A percentile compares a stretch with the other conserved stretches of the same genome.
Conservation (phyloP, 306 rosid genomes). For the Quercus gilva region DNA sequence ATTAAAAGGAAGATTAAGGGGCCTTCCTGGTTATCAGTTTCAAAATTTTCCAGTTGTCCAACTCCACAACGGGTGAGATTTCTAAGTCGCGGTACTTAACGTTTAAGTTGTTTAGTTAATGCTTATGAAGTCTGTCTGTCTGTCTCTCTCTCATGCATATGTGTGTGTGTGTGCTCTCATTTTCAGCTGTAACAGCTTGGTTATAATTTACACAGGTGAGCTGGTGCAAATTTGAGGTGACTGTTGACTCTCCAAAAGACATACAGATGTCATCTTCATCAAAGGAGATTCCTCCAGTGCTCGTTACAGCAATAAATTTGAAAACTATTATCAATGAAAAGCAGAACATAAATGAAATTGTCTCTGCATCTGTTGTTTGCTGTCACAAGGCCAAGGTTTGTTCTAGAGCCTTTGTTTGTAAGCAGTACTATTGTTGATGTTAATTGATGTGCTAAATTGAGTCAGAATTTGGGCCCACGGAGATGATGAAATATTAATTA, state of each 20-base stretch:
- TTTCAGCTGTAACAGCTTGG: constrained; percentile 22
- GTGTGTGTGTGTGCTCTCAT: background rate
- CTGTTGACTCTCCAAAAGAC: constrained; percentile 69
- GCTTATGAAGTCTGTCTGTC: background rate
- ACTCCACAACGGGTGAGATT: constrained; percentile 74
- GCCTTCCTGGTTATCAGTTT: constrained; percentile 80
- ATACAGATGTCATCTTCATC: constrained; percentile 55
- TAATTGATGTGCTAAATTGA: constrained; percentile 4
- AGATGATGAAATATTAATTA: background rate
- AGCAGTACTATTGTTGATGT: constrained; percentile 9
- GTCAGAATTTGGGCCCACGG: constrained; percentile 6
- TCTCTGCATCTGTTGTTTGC: constrained; percentile 87
- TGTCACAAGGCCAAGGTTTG: constrained; percentile 88
- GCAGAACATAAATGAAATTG: constrained; percentile 74
- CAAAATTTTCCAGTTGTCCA: constrained; percentile 49
- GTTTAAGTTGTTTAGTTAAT: constrained; percentile 7
- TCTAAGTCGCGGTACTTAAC: background rate
- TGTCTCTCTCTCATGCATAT: background rate
- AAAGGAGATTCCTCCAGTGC: constrained; percentile 75
- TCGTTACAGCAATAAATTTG: constrained; percentile 77
- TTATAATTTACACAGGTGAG: constrained; percentile 64
- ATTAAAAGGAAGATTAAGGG: constrained; percentile 89
- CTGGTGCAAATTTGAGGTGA: constrained; percentile 98
- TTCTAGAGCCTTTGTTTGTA: constrained; percentile 18
- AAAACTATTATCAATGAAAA: constrained; percentile 72